Conservation (phyloP, 1,139 yeast species). For the Wickerhamomyces sp. region DNA sequence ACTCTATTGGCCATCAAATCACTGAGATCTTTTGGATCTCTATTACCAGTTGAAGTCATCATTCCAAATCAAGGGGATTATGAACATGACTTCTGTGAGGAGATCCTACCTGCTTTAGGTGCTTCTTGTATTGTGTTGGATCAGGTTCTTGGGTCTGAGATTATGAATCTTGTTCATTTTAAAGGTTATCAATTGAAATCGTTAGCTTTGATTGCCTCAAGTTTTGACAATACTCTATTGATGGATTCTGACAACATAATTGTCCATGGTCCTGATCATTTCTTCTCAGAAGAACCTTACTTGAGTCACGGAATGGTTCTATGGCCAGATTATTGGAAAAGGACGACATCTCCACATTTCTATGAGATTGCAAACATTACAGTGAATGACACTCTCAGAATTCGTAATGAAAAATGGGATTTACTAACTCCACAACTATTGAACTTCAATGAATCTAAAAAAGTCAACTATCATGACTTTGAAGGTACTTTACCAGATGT, state of each 20-base stretch:
- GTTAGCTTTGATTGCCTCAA: constrained; percentile 48
- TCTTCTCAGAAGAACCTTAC: constrained; percentile 52
- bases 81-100: constrained; percentile 48
- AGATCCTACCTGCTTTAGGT: constrained; percentile 42
- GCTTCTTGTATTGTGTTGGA: constrained; percentile 52
- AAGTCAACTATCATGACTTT: constrained; percentile 38
- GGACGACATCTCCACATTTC: constrained; percentile 61
- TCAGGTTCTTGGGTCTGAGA: constrained; percentile 26
- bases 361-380: constrained; percentile 56
- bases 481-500: constrained; percentile 55
- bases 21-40: constrained; percentile 50
- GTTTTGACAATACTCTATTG: constrained; percentile 51
- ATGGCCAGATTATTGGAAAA: constrained; percentile 82
- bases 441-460: background rate
- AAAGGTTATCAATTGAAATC: constrained; percentile 57
- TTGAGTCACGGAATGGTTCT: constrained; percentile 51
- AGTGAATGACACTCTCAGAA: constrained; percentile 32
- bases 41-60: constrained; percentile 55
- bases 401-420: constrained; percentile 36
- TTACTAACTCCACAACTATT: background rate
- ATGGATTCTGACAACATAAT: constrained; percentile 76
- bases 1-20: constrained; percentile 60
- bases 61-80: constrained; percentile 49
- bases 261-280: constrained; percentile 45
- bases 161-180: constrained; percentile 33